Percentiles rank a stretch among this genome's conserved stretches.
Conservation (phyloP, 2,329 filamentous ascomycete species). For the Trichoderma endophyticum region DNA sequence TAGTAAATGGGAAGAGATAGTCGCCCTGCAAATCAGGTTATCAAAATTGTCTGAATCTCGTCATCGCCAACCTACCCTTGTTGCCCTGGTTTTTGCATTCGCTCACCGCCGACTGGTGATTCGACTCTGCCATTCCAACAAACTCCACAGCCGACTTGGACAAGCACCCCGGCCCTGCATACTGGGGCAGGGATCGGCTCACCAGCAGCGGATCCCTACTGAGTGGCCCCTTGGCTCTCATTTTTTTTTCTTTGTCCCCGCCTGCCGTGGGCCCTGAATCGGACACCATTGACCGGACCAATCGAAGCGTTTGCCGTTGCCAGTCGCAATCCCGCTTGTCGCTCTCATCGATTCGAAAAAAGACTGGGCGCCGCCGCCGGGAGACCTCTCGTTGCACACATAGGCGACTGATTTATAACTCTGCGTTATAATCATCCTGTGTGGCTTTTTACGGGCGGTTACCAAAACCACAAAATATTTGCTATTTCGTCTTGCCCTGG, state of each 20-base stretch:
- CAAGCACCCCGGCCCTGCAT: not conserved
- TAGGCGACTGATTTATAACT: conserved; percentile 8
- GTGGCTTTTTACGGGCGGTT: not conserved
- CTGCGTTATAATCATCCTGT: conserved; percentile 1
- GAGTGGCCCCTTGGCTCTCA: not conserved
- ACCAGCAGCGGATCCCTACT: conserved; percentile 11
- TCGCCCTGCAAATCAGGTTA: conserved; percentile 1
- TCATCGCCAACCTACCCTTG: conserved; percentile 12
- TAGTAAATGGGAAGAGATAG: not conserved
- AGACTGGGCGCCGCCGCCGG: not conserved
- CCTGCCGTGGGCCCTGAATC: conserved; percentile 16
- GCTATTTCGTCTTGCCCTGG: not conserved
- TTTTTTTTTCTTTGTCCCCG: conserved; percentile 12
- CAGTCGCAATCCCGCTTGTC: conserved; percentile 20
- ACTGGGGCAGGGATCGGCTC: conserved; percentile 6
- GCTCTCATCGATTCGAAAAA: conserved; percentile 13
- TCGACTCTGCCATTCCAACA: not conserved
- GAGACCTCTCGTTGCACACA: not conserved
- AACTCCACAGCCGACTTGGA: conserved; percentile 3
- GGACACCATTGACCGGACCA: conserved; percentile 11
- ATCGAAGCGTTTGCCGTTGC: conserved; percentile 7
- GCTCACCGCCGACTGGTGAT: conserved; percentile 18
- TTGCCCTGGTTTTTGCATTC: not conserved
- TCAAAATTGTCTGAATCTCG: conserved; percentile 11
- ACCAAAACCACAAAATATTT: conserved; percentile 15